Evolutionary conservation across 2,329 filamentous ascomycete species (phyloP).

Genomic region (Apiospora kogelbergensis): DNA sequence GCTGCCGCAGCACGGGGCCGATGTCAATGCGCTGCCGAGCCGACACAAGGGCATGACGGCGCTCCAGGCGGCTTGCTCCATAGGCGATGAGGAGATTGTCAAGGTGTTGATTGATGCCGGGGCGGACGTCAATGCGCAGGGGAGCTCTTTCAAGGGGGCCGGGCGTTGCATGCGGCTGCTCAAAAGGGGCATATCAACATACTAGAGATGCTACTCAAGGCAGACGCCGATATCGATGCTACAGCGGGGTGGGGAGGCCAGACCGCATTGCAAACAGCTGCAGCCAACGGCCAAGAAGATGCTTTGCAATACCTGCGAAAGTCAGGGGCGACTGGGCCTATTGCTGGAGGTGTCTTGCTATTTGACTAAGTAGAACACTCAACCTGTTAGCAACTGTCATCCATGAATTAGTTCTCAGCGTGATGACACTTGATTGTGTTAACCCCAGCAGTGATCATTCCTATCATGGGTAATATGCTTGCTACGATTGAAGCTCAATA

Average conservation of each 20-base stretch:
- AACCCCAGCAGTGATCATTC: neutral
- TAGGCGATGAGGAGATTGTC: conserved; percentile 24
- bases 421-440: too few relatives aligned
- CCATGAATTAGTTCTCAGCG: neutral
- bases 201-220: conserved; percentile 30
- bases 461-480: neutral
- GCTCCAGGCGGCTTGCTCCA: conserved; percentile 37
- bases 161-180: conserved; percentile 38
- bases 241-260: conserved; percentile 25
- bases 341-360: conserved; percentile 20
- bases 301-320: conserved; percentile 40
- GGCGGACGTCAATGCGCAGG: conserved; percentile 31
- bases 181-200: conserved; percentile 26
- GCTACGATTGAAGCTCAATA: neutral
- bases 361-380: conserved; percentile 12
- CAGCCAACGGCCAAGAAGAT: conserved; percentile 37
- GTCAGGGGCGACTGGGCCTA: conserved; percentile 29
- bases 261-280: conserved; percentile 34
- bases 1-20: conserved; percentile 25
- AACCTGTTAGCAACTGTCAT: neutral
- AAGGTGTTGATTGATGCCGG: conserved; percentile 28
- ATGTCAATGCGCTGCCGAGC: conserved; percentile 33
- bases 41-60: conserved; percentile 39
- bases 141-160: conserved; percentile 33
- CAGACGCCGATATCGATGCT: conserved; percentile 37